Evolutionary conservation across 495 filamentous ascomycete genomes (phyloP).

Genomic region (Pyrenopolyporus hunteri): DNA sequence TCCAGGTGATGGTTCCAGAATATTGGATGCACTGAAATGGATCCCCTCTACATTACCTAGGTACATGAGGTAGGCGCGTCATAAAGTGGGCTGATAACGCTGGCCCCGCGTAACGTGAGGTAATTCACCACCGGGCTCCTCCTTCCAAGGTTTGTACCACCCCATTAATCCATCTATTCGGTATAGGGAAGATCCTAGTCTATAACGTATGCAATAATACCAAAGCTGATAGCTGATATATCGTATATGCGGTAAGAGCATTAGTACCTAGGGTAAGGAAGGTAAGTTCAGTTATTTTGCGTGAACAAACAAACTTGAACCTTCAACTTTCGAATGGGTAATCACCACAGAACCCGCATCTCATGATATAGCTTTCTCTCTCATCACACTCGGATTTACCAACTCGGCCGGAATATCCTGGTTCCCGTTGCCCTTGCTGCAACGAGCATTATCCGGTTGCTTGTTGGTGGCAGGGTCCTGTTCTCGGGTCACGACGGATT

Average conservation of each 20-base stretch:
- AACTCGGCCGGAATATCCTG: background rate
- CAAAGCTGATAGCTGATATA: too few species aligned
- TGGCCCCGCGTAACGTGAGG: slow-evolving; percentile 7
- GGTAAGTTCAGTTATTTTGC: too few species aligned
- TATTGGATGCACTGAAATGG: background rate
- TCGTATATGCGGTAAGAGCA: too few species aligned
- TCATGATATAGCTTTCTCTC: slow-evolving; percentile 19
- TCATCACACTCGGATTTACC: background rate
- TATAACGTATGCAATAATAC: too few species aligned
- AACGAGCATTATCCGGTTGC: background rate
- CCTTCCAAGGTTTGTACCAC: too few species aligned
- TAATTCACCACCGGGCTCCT: background rate
- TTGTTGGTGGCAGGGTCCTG: slow-evolving; percentile 3
- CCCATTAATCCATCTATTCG: too few species aligned
- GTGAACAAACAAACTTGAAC: too few species aligned
- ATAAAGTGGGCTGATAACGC: slow-evolving; percentile 29
- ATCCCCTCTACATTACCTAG: background rate
- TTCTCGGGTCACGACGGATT: slow-evolving; percentile 25
- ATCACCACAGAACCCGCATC: too few species aligned
- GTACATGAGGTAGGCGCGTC: slow-evolving; percentile 27
- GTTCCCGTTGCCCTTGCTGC: background rate
- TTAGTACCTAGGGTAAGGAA: too few species aligned
- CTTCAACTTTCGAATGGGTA: too few species aligned
- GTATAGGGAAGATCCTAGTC: too few species aligned
- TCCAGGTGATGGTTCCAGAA: slow-evolving; percentile 3